Evolutionary conservation across 805 yeast genomes (phyloP).

Genomic region (Saccharomycodes ludwigii): DNA sequence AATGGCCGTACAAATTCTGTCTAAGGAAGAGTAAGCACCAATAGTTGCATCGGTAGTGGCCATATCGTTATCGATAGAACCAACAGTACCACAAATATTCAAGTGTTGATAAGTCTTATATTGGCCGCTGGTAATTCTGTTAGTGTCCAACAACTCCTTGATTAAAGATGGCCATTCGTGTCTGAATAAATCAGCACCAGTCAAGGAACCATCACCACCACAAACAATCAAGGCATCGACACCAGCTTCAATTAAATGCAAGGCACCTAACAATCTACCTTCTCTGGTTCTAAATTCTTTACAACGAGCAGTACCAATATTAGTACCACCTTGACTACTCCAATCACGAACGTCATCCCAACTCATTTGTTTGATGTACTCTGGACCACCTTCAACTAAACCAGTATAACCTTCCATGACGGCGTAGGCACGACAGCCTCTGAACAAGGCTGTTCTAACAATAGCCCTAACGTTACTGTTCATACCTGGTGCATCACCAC

Average conservation of each 20-base stretch:
- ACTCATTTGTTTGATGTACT: conserved; percentile 42
- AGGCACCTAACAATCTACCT: conserved; percentile 54
- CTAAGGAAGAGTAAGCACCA: conserved; percentile 71
- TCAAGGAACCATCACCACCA: conserved; percentile 77
- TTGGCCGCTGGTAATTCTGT: conserved; percentile 35
- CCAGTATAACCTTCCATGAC: conserved; percentile 70
- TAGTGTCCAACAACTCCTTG: conserved; percentile 37
- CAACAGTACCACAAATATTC: conserved; percentile 65
- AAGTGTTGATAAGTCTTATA: conserved; percentile 39
- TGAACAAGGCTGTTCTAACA: conserved; percentile 52
- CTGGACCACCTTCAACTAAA: conserved; percentile 49
- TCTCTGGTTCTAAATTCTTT: conserved; percentile 51
- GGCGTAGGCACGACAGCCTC: conserved; percentile 55
- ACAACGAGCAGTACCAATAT: conserved; percentile 70
- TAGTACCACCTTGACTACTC: conserved; percentile 62
- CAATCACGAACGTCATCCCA: conserved; percentile 70
- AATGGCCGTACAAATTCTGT: conserved; percentile 57
- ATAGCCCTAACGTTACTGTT: conserved; percentile 66
- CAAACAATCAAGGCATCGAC: conserved; percentile 70
- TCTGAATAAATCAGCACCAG: conserved; percentile 72
- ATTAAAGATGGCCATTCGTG: conserved; percentile 67
- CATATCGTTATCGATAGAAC: conserved; percentile 81
- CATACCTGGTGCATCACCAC: conserved; percentile 80
- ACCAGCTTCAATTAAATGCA: conserved; percentile 55
- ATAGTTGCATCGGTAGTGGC: conserved; percentile 74